A percentile compares a stretch with the other conserved stretches of the same genome.
These are phyloP conservation scores for Phytophthora constricta DNA, from an alignment of 352 stramenopile genomes.

Conservation along the genomic window DNA sequence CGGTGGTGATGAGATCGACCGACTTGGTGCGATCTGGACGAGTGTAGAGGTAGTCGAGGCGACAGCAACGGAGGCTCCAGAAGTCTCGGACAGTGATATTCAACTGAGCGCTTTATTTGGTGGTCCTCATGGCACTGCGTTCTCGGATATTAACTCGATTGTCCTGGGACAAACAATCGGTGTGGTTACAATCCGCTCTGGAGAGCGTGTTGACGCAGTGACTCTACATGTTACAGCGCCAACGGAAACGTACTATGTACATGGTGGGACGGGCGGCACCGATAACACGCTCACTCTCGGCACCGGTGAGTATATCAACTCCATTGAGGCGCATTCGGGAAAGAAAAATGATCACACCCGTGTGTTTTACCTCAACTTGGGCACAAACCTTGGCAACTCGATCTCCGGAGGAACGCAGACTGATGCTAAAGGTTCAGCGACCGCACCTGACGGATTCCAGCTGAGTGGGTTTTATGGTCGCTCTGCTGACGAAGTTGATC, in stretches of 20 bases:
- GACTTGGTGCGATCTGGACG: conserved; percentile 24
- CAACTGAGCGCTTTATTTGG: conserved; percentile 16
- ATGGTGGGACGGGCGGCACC: conserved; percentile 20
- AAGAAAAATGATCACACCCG: conserved; percentile 46
- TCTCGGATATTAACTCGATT: conserved; percentile 25
- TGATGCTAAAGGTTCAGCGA: conserved; percentile 37
- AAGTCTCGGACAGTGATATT: conserved; percentile 23
- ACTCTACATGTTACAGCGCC: conserved; percentile 21
- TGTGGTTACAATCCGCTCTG: conserved; percentile 21
- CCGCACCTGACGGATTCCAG: conserved; percentile 47
- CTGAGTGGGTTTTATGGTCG: conserved; percentile 60
- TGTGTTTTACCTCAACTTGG: conserved; percentile 51
- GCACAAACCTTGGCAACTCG: conserved; percentile 43
- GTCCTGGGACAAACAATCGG: conserved; percentile 13
- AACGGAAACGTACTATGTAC: conserved; percentile 14
- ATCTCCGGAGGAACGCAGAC: conserved; percentile 40
- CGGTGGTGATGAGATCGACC: conserved; percentile 23
- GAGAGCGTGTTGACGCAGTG: conserved; percentile 21
- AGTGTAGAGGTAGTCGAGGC: conserved; percentile 17
- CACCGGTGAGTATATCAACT: conserved; percentile 23
- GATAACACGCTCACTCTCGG: conserved; percentile 21
- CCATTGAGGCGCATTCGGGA: conserved; percentile 34
- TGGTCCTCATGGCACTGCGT: conserved; percentile 18
- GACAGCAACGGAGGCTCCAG: conserved; percentile 9
- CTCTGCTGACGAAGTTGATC: conserved; percentile 41